Conservation (phyloP, 2,329 filamentous ascomycete species). For the Phialemoniopsis sp. region DNA sequence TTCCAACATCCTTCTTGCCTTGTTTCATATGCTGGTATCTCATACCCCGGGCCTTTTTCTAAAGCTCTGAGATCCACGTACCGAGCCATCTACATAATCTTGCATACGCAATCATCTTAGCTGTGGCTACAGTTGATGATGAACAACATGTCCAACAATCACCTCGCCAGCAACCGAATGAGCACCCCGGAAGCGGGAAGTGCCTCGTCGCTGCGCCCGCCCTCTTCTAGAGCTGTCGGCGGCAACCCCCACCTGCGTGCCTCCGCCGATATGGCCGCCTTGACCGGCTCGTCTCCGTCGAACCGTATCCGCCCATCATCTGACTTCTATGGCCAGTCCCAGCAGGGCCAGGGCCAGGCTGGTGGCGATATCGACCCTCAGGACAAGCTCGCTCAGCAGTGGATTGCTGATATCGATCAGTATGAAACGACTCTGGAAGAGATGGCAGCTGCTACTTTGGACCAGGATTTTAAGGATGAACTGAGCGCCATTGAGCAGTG, state of each 20-base stretch:
- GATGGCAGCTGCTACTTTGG: slow-evolving; percentile 97
- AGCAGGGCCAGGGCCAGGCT: slow-evolving; percentile 63
- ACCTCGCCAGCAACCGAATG: slow-evolving; percentile 80
- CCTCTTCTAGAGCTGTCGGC: slow-evolving; percentile 71
- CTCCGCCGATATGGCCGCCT: slow-evolving; percentile 91
- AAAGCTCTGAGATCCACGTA: too few relatives aligned
- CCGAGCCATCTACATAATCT: slow-evolving; percentile 1
- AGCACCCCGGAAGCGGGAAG: slow-evolving; percentile 91
- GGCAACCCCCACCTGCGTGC: slow-evolving; percentile 79
- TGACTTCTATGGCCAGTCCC: slow-evolving; percentile 82
- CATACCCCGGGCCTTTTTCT: too few relatives aligned
- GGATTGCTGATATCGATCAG: slow-evolving; percentile 98
- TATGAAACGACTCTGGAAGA: slow-evolving; percentile 98
- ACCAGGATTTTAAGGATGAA: slow-evolving; percentile 99
- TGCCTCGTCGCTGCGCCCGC: slow-evolving; percentile 77
- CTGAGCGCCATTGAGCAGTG: slow-evolving; percentile 98
- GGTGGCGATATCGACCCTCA: slow-evolving; percentile 74
- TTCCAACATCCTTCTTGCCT: slow-evolving; percentile 21
- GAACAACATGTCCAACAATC: slow-evolving; percentile 64
- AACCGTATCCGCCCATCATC: slow-evolving; percentile 89
- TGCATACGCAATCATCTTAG: slow-evolving; percentile 5
- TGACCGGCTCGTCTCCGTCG: slow-evolving; percentile 59
- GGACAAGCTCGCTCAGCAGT: slow-evolving; percentile 94
- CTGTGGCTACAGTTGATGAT: slow-evolving; percentile 22
- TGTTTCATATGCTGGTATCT: slow-evolving; percentile 29